These are phyloP conservation scores for Rhizophora apiculata DNA, from an alignment of 345 rosid species.

Conservation along the genomic window DNA sequence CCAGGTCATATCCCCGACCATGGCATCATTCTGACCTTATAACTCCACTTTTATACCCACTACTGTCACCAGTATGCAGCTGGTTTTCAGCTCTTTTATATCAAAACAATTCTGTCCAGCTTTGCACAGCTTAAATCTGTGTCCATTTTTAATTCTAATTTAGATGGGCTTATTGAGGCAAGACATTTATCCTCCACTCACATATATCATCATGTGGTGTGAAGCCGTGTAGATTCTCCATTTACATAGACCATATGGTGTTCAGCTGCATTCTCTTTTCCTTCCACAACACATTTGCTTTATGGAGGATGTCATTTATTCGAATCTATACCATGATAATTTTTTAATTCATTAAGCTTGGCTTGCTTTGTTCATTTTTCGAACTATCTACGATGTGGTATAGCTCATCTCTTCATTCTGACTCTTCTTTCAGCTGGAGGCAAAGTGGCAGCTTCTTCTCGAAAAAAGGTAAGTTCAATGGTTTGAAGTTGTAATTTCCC, in stretches of 20 bases:
- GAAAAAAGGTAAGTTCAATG: slow-evolving; percentile 47
- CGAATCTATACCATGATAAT: background rate
- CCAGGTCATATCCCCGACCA: background rate
- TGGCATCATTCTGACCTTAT: background rate
- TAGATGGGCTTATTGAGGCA: background rate
- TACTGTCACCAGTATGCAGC: background rate
- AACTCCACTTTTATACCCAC: background rate
- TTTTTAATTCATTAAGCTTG: no score
- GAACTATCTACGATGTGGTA: background rate
- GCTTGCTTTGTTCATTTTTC: background rate
- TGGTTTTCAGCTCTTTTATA: background rate
- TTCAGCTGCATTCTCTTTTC: background rate
- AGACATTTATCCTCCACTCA: background rate
- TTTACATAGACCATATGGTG: background rate
- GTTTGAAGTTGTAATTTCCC: slow-evolving; percentile 12
- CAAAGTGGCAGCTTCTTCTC: slow-evolving; percentile 36
- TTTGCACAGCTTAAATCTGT: background rate
- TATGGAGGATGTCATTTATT: background rate
- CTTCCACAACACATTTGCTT: background rate
- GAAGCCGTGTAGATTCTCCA: background rate
- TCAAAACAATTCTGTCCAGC: background rate
- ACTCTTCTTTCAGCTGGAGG: slow-evolving; percentile 39
- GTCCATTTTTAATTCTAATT: background rate
- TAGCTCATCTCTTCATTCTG: no score
- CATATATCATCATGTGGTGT: no score